A percentile compares a stretch with the other conserved stretches of the same genome.
Evolutionary conservation across 352 stramenopile genomes (phyloP).

Genomic region (Phytopythium mirpurense): DNA sequence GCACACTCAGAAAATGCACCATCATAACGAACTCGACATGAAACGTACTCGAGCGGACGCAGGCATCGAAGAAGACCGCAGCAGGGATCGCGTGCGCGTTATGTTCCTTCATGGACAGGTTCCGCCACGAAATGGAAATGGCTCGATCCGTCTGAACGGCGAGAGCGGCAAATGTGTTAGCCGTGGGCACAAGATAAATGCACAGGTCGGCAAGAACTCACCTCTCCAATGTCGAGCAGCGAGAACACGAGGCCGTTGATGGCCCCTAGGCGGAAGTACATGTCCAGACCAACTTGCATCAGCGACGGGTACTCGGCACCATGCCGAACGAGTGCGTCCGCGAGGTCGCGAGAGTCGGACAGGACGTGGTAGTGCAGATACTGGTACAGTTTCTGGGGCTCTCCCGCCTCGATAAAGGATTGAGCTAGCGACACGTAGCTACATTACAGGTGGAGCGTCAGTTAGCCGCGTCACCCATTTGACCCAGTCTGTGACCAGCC

Average conservation of each 20-base stretch:
- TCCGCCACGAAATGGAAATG: slow-evolving; percentile 43
- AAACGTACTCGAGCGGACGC: slow-evolving; percentile 22
- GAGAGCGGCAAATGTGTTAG: slow-evolving; percentile 6
- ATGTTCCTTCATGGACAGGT: slow-evolving; percentile 29
- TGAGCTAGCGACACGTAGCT: slow-evolving; percentile 55
- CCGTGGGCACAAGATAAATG: not conserved
- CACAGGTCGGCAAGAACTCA: slow-evolving; percentile 6
- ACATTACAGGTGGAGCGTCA: not conserved
- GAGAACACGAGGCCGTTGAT: slow-evolving; percentile 38
- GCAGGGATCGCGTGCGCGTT: slow-evolving; percentile 35
- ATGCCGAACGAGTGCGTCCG: slow-evolving; percentile 39
- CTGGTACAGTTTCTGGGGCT: slow-evolving; percentile 55
- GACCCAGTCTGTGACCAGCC: too few species aligned
- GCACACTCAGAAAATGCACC: not conserved
- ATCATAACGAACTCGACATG: not conserved
- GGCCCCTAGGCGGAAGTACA: slow-evolving; percentile 55
- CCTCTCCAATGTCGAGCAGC: slow-evolving; percentile 44
- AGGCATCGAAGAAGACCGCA: slow-evolving; percentile 40
- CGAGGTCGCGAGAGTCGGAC: slow-evolving; percentile 53
- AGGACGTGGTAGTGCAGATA: slow-evolving; percentile 56
- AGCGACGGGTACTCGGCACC: slow-evolving; percentile 19
- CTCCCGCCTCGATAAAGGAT: slow-evolving; percentile 35
- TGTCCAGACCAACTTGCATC: slow-evolving; percentile 58
- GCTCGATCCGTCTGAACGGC: slow-evolving; percentile 29
- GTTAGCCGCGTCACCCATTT: not conserved